Evolutionary conservation across 2,329 filamentous ascomycete species (phyloP).

Genomic region (Talaromyces albobiverticillius): DNA sequence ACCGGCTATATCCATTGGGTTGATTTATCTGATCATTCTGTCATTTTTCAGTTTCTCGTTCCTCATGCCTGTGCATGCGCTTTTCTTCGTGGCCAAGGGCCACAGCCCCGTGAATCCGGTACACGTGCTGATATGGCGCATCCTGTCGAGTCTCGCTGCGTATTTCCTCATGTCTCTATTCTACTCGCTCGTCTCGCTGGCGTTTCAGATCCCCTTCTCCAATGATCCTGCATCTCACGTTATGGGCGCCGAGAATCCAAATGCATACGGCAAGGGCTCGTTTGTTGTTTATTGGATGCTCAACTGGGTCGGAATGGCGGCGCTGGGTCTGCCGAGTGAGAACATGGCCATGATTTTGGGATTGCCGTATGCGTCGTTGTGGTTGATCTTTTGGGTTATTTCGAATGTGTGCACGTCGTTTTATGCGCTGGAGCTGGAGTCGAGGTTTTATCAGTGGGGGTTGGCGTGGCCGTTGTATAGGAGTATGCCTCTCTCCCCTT

Average conservation of each 20-base stretch:
- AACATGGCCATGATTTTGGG: slow-evolving; percentile 64
- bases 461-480: slow-evolving; percentile 64
- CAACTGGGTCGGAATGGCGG: slow-evolving; percentile 62
- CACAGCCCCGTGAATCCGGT: slow-evolving; percentile 58
- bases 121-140: slow-evolving; percentile 60
- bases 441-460: slow-evolving; percentile 60
- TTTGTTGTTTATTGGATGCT: slow-evolving; percentile 64
- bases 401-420: slow-evolving; percentile 62
- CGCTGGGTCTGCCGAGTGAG: slow-evolving; percentile 62
- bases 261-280: slow-evolving; percentile 56
- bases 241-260: slow-evolving; percentile 45
- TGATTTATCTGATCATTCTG: slow-evolving; percentile 67
- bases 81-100: slow-evolving; percentile 51
- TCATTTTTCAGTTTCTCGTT: slow-evolving; percentile 66
- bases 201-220: slow-evolving; percentile 63
- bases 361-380: slow-evolving; percentile 59
- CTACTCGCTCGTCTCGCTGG: slow-evolving; percentile 62
- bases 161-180: slow-evolving; percentile 62
- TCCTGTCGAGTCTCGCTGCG: slow-evolving; percentile 53
- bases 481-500: too few relatives aligned
- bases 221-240: slow-evolving; percentile 47
- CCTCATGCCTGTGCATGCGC: slow-evolving; percentile 61
- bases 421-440: slow-evolving; percentile 58
- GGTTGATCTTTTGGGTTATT: slow-evolving; percentile 67
- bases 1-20: slow-evolving; percentile 59